Conservation (phyloP, 2,329 filamentous ascomycete species). For the Mollisiaceae sp. region DNA sequence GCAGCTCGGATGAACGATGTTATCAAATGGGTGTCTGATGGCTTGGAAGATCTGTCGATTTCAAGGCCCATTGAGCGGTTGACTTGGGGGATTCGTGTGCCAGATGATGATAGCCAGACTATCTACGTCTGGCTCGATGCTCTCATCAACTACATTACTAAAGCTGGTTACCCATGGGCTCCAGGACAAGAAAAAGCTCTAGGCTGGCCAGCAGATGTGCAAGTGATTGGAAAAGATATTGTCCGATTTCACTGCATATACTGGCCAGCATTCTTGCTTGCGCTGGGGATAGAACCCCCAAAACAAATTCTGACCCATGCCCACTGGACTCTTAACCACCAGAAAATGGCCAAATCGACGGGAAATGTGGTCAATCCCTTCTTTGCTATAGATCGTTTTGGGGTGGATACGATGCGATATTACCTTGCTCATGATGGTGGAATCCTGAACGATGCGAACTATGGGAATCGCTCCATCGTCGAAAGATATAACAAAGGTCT, state of each 20-base stretch:
- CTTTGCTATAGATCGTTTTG: slow-evolving; percentile 87
- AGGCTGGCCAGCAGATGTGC: slow-evolving; percentile 89
- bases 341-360: slow-evolving; percentile 96
- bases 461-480: slow-evolving; percentile 79
- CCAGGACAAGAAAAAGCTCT: slow-evolving; percentile 65
- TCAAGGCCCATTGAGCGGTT: slow-evolving; percentile 81
- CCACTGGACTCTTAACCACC: slow-evolving; percentile 90
- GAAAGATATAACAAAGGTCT: slow-evolving; percentile 80
- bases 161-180: slow-evolving; percentile 82
- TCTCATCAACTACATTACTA: slow-evolving; percentile 90
- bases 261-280: slow-evolving; percentile 96
- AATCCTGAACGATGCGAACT: slow-evolving; percentile 79
- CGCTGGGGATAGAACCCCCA: slow-evolving; percentile 78
- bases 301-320: slow-evolving; percentile 84
- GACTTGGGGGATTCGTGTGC: slow-evolving; percentile 88
- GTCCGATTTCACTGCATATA: slow-evolving; percentile 96
- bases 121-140: slow-evolving; percentile 99
- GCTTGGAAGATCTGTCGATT: slow-evolving; percentile 86
- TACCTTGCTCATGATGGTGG: slow-evolving; percentile 84
- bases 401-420: slow-evolving; percentile 85
- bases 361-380: slow-evolving; percentile 97
- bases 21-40: slow-evolving; percentile 73
- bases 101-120: slow-evolving; percentile 82
- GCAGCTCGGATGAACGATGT: slow-evolving; percentile 76
- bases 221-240: slow-evolving; percentile 96